Conservation (phyloP, 1,284 basidiomycete species). For the Trichosporon sp. region DNA sequence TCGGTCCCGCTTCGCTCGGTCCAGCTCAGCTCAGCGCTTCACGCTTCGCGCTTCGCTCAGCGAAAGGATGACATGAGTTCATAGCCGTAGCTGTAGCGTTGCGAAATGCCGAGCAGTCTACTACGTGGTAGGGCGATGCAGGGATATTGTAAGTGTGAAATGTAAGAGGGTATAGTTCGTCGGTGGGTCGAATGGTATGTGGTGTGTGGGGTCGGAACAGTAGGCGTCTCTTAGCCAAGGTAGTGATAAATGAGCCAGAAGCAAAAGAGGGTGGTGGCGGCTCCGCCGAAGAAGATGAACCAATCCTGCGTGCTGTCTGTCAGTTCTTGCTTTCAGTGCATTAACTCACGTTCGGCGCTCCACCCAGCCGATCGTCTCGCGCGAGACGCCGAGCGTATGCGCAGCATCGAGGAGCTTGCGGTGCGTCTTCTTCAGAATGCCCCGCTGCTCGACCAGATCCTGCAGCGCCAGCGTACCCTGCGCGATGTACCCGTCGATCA, state of each 20-base stretch:
- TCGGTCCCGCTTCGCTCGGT: too few species aligned
- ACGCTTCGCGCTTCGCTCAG: not conserved
- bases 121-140: not conserved
- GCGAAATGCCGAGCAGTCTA: not conserved
- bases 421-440: conserved; percentile 85
- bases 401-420: conserved; percentile 75
- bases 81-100: not conserved
- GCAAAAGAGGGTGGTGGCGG: conserved; percentile 77
- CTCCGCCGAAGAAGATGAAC: conserved; percentile 80
- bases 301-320: conserved; percentile 74
- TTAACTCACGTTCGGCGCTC: conserved; percentile 71
- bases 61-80: not conserved
- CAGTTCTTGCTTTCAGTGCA: conserved; percentile 12
- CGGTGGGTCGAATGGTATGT: not conserved
- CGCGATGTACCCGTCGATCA: conserved; percentile 79
- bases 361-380: conserved; percentile 91
- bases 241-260: conserved; percentile 88
- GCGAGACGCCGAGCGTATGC: conserved; percentile 83
- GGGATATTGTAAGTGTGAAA: not conserved
- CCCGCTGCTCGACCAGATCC: conserved; percentile 82
- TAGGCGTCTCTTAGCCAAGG: conserved; percentile 56
- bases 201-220: conserved; percentile 1
- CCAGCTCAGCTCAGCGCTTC: not conserved
- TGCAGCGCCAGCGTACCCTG: conserved; percentile 85
- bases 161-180: not conserved